These are phyloP conservation scores for Botrytis fabae DNA, from an alignment of 2,329 filamentous ascomycete species.

Conservation along the genomic window DNA sequence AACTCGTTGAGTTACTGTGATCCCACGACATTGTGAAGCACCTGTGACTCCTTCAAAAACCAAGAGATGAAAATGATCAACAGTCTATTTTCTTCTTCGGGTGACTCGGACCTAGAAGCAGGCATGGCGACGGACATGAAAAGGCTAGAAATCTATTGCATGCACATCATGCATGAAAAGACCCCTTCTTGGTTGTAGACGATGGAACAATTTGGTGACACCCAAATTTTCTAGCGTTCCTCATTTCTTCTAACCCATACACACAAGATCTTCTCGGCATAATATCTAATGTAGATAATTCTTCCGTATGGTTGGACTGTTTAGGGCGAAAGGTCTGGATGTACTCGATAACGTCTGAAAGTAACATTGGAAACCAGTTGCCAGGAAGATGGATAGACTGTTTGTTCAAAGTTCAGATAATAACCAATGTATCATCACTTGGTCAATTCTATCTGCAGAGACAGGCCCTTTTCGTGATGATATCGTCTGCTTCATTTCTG, in stretches of 20 bases:
- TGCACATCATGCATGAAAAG: slow-evolving; percentile 4
- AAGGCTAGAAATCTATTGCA: slow-evolving; percentile 4
- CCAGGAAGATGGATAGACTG: slow-evolving; percentile 5
- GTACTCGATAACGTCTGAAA: background rate
- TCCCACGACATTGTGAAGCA: slow-evolving; percentile 9
- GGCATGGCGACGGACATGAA: slow-evolving; percentile 1
- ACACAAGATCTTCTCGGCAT: slow-evolving; percentile 11
- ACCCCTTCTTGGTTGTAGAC: background rate
- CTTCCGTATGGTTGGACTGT: background rate
- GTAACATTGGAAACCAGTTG: slow-evolving; percentile 4
- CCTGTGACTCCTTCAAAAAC: slow-evolving; percentile 9
- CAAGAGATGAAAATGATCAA: slow-evolving; percentile 13
- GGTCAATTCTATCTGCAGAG: background rate
- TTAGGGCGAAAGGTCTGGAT: slow-evolving; percentile 1
- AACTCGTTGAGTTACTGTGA: background rate
- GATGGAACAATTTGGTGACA: background rate
- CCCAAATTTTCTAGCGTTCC: background rate
- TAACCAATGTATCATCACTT: background rate
- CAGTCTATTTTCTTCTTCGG: slow-evolving; percentile 13
- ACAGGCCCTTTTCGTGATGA: slow-evolving; percentile 11
- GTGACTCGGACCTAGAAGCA: slow-evolving; percentile 10
- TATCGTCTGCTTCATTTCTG: slow-evolving; percentile 10
- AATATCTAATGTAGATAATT: slow-evolving; percentile 1
- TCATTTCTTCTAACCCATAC: background rate
- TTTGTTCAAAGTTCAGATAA: background rate